A percentile compares a stretch with the other conserved stretches of the same genome.
These are phyloP conservation scores for Endogone sp. DNA, from an alignment of 192 early-diverging fungal genomes.

Conservation along the genomic window DNA sequence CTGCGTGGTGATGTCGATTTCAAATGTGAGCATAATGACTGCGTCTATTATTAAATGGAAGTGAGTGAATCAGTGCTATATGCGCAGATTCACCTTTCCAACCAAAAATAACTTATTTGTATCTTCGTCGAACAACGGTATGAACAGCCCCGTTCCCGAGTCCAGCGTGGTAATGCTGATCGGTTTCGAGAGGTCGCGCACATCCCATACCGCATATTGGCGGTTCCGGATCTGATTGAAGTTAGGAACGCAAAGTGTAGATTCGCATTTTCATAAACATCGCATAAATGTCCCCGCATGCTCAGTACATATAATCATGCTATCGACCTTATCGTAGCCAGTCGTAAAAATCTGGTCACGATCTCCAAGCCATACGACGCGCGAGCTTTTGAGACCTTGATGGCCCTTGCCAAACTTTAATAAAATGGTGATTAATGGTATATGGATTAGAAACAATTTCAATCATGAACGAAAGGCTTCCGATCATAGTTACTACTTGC, in stretches of 20 bases:
- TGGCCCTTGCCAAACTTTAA: conserved; percentile 42
- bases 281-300: too few species aligned
- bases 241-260: background rate
- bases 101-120: conserved; percentile 70
- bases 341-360: conserved; percentile 62
- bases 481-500: background rate
- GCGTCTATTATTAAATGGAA: background rate
- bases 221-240: conserved; percentile 46
- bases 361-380: conserved; percentile 66
- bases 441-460: background rate
- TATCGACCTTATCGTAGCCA: conserved; percentile 58
- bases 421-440: background rate
- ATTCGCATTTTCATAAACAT: background rate
- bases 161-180: conserved; percentile 58
- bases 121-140: conserved; percentile 79
- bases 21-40: too few species aligned
- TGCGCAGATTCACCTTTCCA: conserved; percentile 26
- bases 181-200: conserved; percentile 53
- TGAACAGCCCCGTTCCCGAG: conserved; percentile 62
- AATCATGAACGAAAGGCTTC: background rate
- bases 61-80: background rate
- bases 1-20: conserved; percentile 21
- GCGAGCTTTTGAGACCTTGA: conserved; percentile 61
- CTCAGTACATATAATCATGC: too few species aligned
- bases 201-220: conserved; percentile 77